Conservation (phyloP, 352 stramenopile species). For the Phytophthora syringae region DNA sequence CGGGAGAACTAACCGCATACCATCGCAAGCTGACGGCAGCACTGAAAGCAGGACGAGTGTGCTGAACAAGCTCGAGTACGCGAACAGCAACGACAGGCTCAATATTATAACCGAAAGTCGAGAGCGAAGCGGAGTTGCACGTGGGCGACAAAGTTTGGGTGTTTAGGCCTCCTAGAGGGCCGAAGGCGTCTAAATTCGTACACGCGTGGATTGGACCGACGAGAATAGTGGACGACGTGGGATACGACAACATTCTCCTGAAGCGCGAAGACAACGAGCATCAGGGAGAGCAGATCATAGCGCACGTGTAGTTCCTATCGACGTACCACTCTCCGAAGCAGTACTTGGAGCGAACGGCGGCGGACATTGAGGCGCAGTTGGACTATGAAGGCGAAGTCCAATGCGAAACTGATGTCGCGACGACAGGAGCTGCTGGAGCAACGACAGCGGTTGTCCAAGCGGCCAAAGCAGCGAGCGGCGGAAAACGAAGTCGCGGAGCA, state of each 20-base stretch:
- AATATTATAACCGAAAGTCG: not conserved
- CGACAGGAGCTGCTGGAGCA: no score
- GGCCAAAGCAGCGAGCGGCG: no score
- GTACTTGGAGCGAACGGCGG: no score
- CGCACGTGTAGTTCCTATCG: constrained; percentile 1
- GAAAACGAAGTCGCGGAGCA: no score
- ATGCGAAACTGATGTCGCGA: no score
- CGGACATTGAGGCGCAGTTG: no score
- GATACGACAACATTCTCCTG: constrained; percentile 8
- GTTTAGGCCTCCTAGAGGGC: not conserved
- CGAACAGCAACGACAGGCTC: not conserved
- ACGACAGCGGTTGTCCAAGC: no score
- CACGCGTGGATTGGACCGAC: constrained; percentile 11
- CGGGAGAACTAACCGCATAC: not conserved
- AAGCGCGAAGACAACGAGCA: not conserved
- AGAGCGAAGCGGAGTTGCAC: not conserved
- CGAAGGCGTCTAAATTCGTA: constrained; percentile 1
- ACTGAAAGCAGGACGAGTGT: not conserved
- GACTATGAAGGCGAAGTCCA: no score
- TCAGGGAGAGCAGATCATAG: not conserved
- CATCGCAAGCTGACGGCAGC: not conserved
- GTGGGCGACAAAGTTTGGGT: constrained; percentile 2
- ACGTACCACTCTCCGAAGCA: not conserved
- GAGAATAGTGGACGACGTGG: not conserved
- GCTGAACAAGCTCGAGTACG: not conserved